phyloP scores from a whole-genome alignment of 441 rosid genomes.

The Isatis lusitanica region DNA sequence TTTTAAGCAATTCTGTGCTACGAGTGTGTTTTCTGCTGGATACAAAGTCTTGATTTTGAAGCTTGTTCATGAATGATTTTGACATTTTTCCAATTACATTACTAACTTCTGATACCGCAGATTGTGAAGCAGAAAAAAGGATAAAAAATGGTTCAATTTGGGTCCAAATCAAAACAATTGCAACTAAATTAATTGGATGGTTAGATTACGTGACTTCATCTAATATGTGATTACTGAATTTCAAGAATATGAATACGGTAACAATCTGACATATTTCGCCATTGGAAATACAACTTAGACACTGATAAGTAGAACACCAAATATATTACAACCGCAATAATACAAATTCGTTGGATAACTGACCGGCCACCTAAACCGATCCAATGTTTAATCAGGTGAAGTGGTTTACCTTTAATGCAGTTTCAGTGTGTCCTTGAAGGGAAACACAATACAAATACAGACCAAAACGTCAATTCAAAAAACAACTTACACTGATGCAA shows the following conservation, averaged over 20 bases:
- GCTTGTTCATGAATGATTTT: background rate
- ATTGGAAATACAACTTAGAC: too few species aligned
- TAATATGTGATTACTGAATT: too few species aligned
- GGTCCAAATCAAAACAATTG: background rate
- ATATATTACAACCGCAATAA: too few species aligned
- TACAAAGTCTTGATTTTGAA: slow-evolving; percentile 16
- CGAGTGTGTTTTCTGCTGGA: slow-evolving; percentile 48
- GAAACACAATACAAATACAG: slow-evolving; percentile 10
- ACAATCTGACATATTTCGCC: too few species aligned
- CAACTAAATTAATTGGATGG: too few species aligned
- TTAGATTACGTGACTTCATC: too few species aligned
- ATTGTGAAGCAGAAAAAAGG: background rate
- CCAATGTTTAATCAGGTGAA: too few species aligned
- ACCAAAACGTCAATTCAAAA: background rate
- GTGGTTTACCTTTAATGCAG: background rate
- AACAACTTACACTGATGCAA: slow-evolving; percentile 21
- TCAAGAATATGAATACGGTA: too few species aligned
- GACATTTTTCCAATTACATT: background rate
- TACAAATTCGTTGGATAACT: too few species aligned
- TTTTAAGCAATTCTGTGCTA: background rate
- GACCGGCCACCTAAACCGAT: too few species aligned
- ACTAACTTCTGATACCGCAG: too few species aligned
- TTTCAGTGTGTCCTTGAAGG: slow-evolving; percentile 8
- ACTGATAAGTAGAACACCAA: too few species aligned
- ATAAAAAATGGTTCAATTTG: background rate